A percentile compares a stretch with the other conserved stretches of the same genome.
phyloP scores from a whole-genome alignment of 1,284 basidiomycete species.

The Serendipita sp. region DNA sequence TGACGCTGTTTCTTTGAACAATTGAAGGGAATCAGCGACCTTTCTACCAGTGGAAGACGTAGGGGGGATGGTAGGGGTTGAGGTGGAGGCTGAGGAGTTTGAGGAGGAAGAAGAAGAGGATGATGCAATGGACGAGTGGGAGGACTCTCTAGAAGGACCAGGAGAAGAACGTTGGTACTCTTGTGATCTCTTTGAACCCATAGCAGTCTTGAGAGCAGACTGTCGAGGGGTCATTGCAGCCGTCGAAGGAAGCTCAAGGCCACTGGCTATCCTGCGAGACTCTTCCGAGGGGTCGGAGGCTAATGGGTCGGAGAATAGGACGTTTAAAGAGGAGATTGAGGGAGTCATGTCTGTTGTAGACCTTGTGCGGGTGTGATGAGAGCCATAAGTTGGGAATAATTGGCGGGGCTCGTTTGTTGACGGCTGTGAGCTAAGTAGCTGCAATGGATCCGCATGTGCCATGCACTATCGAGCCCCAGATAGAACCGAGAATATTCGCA shows the following conservation, averaged over 20 bases:
- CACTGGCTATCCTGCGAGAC: background rate
- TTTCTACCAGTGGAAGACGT: conserved; percentile 43
- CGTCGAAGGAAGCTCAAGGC: background rate
- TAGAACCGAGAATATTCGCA: too few species aligned
- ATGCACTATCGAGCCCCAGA: background rate
- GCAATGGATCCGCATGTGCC: background rate
- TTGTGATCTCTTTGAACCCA: background rate
- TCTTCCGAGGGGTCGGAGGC: background rate
- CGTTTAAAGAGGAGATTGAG: background rate
- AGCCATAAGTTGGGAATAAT: background rate
- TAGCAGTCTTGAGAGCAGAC: background rate
- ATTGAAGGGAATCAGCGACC: conserved; percentile 60
- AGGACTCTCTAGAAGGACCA: background rate
- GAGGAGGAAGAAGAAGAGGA: conserved; percentile 10
- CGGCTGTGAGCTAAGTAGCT: background rate
- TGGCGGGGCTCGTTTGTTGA: background rate
- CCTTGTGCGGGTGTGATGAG: background rate
- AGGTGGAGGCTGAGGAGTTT: conserved; percentile 12
- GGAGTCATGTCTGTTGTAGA: background rate
- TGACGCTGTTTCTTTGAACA: conserved; percentile 55
- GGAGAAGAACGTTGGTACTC: background rate
- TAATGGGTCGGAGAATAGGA: background rate
- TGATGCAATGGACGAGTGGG: background rate
- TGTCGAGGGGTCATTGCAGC: background rate
- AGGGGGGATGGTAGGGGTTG: conserved; percentile 10